Percentiles rank a stretch among this genome's conserved stretches.
phyloP scores from a whole-genome alignment of 1,284 basidiomycete genomes.

The Pyrrhoderma lamaoense region DNA sequence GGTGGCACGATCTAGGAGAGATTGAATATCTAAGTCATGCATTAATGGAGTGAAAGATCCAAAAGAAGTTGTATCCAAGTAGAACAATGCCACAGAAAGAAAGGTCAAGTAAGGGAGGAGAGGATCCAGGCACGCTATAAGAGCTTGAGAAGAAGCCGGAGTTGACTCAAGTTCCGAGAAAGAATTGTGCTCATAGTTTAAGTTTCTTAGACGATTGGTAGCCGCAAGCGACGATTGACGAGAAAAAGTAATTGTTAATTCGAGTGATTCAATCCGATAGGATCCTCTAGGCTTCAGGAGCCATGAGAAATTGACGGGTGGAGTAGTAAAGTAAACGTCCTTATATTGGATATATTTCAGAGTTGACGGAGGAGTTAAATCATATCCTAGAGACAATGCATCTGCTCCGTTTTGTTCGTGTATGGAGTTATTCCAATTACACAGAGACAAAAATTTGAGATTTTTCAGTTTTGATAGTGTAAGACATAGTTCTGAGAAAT shows the following conservation, averaged over 20 bases:
- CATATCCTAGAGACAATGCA: not conserved
- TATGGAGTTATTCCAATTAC: constrained; percentile 8
- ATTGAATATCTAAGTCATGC: constrained; percentile 9
- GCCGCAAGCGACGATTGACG: not conserved
- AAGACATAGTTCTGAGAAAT: constrained; percentile 4
- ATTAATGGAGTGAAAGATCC: not conserved
- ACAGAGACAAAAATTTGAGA: constrained; percentile 7
- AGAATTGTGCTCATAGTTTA: too few species aligned
- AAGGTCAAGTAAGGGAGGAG: constrained; percentile 4
- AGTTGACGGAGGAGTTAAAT: not conserved
- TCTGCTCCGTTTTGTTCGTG: not conserved
- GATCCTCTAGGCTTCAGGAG: constrained; percentile 9
- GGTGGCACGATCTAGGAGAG: not conserved
- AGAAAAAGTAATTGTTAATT: constrained; percentile 10
- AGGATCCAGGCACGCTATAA: not conserved
- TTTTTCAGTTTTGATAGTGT: constrained; percentile 3
- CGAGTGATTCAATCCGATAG: constrained; percentile 2
- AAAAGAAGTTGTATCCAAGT: constrained; percentile 8
- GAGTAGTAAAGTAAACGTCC: constrained; percentile 6
- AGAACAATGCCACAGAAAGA: constrained; percentile 4
- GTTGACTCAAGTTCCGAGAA: not conserved
- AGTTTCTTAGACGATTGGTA: not conserved
- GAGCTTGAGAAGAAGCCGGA: not conserved
- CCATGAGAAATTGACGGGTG: constrained; percentile 9
- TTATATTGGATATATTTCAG: constrained; percentile 3